Conservation (phyloP, 345 rosid species). For the Brassica juncea region DNA sequence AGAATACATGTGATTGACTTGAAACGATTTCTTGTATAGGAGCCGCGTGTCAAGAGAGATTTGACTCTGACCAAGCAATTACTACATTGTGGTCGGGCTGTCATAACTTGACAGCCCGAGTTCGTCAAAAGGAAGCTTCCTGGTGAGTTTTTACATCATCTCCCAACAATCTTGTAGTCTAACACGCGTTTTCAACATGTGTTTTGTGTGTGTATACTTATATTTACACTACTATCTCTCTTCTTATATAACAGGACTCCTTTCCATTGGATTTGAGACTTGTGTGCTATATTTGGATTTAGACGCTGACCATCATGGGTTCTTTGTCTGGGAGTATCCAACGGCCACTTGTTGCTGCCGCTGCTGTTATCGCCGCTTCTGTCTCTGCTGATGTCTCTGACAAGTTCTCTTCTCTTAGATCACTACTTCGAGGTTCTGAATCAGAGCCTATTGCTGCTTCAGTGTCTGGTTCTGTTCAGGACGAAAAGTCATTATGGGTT, state of each 20-base stretch:
- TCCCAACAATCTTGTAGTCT: constrained; percentile 28
- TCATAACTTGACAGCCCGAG: constrained; percentile 37
- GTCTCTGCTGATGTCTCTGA: constrained; percentile 68
- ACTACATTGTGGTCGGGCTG: constrained; percentile 37
- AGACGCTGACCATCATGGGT: constrained; percentile 53
- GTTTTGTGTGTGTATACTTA: constrained; percentile 1
- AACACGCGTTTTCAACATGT: constrained; percentile 33
- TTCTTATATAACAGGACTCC: constrained; percentile 15
- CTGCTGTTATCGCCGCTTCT: constrained; percentile 76
- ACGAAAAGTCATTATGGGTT: constrained; percentile 55
- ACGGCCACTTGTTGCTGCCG: constrained; percentile 86
- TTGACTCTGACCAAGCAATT: constrained; percentile 22
- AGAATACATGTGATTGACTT: constrained; percentile 11
- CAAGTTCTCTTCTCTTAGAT: constrained; percentile 48
- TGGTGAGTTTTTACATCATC: constrained; percentile 21
- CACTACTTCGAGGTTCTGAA: constrained; percentile 41
- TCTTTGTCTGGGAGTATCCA: constrained; percentile 75
- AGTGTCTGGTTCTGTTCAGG: constrained; percentile 41
- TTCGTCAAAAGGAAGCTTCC: constrained; percentile 29
- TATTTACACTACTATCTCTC: not conserved
- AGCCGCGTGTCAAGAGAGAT: constrained; percentile 19
- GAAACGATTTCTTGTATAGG: constrained; percentile 14
- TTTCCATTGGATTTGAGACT: constrained; percentile 15
- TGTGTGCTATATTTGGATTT: constrained; percentile 43
- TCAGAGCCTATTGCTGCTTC: constrained; percentile 45